Evolutionary conservation across 2,329 filamentous ascomycete genomes (phyloP).

Genomic region (Drechslerella dactyloides): DNA sequence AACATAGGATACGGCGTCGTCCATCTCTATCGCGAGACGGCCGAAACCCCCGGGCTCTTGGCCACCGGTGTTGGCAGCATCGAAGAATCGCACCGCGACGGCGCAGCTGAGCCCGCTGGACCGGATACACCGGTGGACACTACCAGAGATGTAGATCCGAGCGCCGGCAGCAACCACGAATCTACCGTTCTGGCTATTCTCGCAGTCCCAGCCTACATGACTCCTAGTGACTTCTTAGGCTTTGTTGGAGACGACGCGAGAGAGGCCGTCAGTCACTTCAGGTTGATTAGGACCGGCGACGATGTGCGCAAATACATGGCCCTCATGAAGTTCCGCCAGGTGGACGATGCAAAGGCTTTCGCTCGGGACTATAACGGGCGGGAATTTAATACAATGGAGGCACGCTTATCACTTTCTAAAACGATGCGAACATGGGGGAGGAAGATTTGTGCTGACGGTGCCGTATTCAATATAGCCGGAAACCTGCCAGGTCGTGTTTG

Average conservation of each 20-base stretch:
- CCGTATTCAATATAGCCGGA: slow-evolving; percentile 68
- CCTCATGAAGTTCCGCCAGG: slow-evolving; percentile 87
- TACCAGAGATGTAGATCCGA: slow-evolving; percentile 58
- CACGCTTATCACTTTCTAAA: slow-evolving; percentile 58
- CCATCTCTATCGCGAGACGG: slow-evolving; percentile 85
- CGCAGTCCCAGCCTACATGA: slow-evolving; percentile 92
- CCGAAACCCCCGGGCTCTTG: slow-evolving; percentile 70
- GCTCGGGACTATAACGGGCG: slow-evolving; percentile 88
- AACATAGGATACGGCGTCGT: slow-evolving; percentile 91
- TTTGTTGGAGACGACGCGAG: slow-evolving; percentile 89
- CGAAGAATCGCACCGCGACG: slow-evolving; percentile 54
- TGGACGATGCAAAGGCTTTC: slow-evolving; percentile 77
- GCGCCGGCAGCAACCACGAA: slow-evolving; percentile 58
- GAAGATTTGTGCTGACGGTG: slow-evolving; percentile 46
- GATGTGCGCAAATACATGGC: slow-evolving; percentile 88
- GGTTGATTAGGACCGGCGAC: slow-evolving; percentile 87
- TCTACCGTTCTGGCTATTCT: slow-evolving; percentile 91
- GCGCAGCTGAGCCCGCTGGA: slow-evolving; percentile 3
- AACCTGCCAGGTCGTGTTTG: slow-evolving; percentile 91
- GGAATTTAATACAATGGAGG: slow-evolving; percentile 89
- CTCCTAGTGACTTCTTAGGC: slow-evolving; percentile 85
- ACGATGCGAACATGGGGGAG: no score
- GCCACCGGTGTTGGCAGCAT: slow-evolving; percentile 41
- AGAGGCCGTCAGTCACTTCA: slow-evolving; percentile 86
- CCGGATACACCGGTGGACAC: neutral